These are phyloP conservation scores for Beauveria sp. DNA, from an alignment of 2,329 filamentous ascomycete genomes.

Conservation along the genomic window DNA sequence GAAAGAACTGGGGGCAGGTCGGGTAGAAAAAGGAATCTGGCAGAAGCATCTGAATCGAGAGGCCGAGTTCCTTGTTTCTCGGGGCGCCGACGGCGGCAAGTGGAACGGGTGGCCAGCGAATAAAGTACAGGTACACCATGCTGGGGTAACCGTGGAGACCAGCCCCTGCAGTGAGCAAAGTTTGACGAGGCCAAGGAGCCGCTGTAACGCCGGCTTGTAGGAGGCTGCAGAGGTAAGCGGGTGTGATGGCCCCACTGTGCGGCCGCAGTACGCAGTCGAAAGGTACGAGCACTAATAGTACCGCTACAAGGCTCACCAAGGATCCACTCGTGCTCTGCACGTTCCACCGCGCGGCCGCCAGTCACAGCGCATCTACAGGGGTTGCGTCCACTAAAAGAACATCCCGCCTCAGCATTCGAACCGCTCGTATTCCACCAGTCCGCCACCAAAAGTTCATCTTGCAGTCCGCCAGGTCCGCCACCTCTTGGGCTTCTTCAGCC, in stretches of 20 bases:
- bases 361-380: neutral
- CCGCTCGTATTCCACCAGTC: neutral
- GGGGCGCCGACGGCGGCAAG: constrained; percentile 2
- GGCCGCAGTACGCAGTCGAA: neutral
- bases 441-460: neutral
- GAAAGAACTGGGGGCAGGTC: constrained; percentile 1
- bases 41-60: constrained; percentile 1
- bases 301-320: neutral
- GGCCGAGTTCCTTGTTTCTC: constrained; percentile 2
- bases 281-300: neutral
- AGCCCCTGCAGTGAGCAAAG: neutral
- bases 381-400: neutral
- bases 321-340: too few species aligned
- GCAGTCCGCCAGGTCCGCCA: neutral
- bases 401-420: neutral
- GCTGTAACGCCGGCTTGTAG: neutral
- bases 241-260: neutral
- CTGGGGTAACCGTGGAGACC: neutral
- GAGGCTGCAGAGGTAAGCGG: neutral
- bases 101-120: neutral
- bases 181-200: neutral
- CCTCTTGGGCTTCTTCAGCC: neutral
- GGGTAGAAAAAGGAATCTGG: constrained; percentile 6
- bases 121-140: neutral
- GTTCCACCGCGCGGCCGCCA: neutral